A percentile compares a stretch with the other conserved stretches of the same genome.
These are phyloP conservation scores for Phaeosphaeriaceae sp. DNA, from an alignment of 2,329 filamentous ascomycete species.

Conservation along the genomic window DNA sequence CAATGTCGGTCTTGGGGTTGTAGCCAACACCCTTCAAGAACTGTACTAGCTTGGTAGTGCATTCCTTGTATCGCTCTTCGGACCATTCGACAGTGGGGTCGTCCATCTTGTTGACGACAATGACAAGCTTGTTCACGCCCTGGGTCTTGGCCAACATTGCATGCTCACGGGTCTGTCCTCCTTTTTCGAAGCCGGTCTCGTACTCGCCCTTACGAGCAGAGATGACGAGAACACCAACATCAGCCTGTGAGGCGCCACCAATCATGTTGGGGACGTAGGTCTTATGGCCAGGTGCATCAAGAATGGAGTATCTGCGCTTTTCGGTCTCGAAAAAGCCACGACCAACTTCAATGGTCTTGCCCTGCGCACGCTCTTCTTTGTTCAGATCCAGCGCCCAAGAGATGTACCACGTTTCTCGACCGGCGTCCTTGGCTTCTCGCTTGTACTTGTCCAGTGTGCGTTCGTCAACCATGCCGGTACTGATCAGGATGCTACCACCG, in stretches of 20 bases:
- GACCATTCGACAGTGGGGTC: slow-evolving; percentile 97
- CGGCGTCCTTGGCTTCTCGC: slow-evolving; percentile 91
- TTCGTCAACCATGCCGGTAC: slow-evolving; percentile 99
- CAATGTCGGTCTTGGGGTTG: slow-evolving; percentile 90
- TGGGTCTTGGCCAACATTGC: slow-evolving; percentile 98
- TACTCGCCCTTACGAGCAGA: slow-evolving; percentile 98
- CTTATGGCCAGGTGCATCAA: slow-evolving; percentile 97
- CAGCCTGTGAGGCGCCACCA: slow-evolving; percentile 73
- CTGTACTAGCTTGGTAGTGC: slow-evolving; percentile 81
- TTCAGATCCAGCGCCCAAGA: slow-evolving; percentile 98
- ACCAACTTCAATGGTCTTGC: slow-evolving; percentile 97
- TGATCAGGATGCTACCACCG: slow-evolving; percentile 90
- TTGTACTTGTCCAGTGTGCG: slow-evolving; percentile 95
- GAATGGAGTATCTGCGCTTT: slow-evolving; percentile 92
- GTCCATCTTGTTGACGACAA: slow-evolving; percentile 97
- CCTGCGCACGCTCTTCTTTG: slow-evolving; percentile 94
- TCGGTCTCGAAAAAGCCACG: slow-evolving; percentile 94
- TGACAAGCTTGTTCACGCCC: slow-evolving; percentile 94
- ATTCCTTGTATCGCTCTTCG: slow-evolving; percentile 90
- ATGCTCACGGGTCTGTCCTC: slow-evolving; percentile 96
- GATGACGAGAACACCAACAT: slow-evolving; percentile 89
- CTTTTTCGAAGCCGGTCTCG: slow-evolving; percentile 96
- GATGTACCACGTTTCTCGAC: slow-evolving; percentile 97
- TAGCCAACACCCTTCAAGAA: slow-evolving; percentile 95
- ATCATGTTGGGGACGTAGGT: slow-evolving; percentile 99